Evolutionary conservation across 176 grass and related monocot species (phyloP), one percentile per base, ranked within the genome.

Genomic region (Chloris gayana): DNA sequence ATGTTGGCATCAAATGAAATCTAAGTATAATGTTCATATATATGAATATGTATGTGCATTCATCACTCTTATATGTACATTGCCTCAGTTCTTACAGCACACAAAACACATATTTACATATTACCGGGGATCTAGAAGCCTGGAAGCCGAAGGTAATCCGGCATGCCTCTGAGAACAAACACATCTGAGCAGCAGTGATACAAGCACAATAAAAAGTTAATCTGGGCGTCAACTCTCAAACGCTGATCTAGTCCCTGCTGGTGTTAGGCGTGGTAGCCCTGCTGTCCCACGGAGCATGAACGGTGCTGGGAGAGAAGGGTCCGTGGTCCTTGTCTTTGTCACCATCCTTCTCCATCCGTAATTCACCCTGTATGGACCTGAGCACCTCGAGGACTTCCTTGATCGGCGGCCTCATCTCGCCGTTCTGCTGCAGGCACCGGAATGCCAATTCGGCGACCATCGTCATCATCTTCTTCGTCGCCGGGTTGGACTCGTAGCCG

Each of bases 381-480:
- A 97, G 83, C 81, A 83, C 89, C 30, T 91, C 95, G 34, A 81
- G 85, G 68, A 92, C 95, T 83, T 97, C 95, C 80, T 65, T 90
- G 69, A 97, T 88, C 47, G 95, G 89, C 58, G 92, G 95, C 38
- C 95, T 85, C 92, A 97, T 91, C 68, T 97, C 92, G 62, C 87
- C 85, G 79, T 97, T 89, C 35, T 91, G 87, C 78, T 97, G 95
- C 80, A 97, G 81, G 80, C 95, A 97, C 9, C 92, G 86, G 89
- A 97, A 97, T 13, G 95, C 95, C 53, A 97, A 87, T 80, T 97
- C 95, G 0, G 92, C 95, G 9, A 94, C 89, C 87, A 92, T 92
- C 7, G 95, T 94, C 66, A 97, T 97, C 89, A 79, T 89, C 85
- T 70, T 97, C 80, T 66, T 97, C 4, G 80, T 92, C 10, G 44